Conservation (phyloP, 148 eudicot species). For the Rhododendron ferrugineum region DNA sequence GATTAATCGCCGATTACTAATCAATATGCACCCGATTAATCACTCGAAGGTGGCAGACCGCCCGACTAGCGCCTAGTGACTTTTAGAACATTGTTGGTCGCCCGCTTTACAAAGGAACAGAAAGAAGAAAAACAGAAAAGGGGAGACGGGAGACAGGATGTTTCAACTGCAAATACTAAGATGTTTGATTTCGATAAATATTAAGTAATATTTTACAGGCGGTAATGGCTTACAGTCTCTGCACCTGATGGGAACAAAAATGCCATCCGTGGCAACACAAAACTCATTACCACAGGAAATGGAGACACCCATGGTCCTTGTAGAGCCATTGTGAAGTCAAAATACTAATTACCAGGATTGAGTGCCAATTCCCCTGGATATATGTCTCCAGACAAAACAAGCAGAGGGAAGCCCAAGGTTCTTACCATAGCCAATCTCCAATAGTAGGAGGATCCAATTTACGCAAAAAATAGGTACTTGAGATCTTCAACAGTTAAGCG, state of each 20-base stretch:
- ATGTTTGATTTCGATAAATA: neutral
- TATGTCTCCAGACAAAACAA: neutral
- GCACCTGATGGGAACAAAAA: constrained; percentile 10
- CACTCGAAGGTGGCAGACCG: too few species aligned
- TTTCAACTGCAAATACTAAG: neutral
- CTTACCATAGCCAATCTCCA: neutral
- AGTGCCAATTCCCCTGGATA: neutral
- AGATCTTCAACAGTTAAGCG: constrained; percentile 81
- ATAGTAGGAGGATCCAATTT: neutral
- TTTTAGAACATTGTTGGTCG: neutral
- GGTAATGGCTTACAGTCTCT: neutral
- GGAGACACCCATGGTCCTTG: neutral
- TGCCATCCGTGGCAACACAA: neutral
- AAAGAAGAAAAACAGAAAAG: neutral
- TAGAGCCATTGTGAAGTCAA: neutral
- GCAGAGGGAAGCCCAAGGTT: neutral
- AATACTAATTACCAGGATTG: neutral
- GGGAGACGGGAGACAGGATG: neutral
- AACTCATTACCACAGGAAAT: neutral
- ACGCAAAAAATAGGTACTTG: constrained; percentile 54
- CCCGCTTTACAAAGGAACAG: neutral
- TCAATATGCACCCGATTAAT: too few species aligned
- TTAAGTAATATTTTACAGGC: neutral
- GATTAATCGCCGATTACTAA: too few species aligned
- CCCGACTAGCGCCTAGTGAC: too few species aligned